Percentiles rank a stretch among this genome's conserved stretches.
Evolutionary conservation across 805 yeast genomes (phyloP).

Genomic region (Lipomyces yamanashiensis): DNA sequence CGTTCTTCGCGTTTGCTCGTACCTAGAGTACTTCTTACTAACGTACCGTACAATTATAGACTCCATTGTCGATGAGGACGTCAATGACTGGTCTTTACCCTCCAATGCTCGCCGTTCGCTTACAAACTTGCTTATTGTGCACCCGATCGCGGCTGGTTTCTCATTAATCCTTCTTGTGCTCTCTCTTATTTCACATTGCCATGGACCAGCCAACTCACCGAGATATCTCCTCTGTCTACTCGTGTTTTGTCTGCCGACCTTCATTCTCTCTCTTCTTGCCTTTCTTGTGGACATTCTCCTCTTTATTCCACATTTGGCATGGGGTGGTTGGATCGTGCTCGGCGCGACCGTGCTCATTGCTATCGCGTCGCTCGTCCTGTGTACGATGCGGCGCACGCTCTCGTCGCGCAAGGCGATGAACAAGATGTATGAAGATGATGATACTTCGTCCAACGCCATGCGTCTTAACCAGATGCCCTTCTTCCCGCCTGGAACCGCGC

Average conservation of each 20-base stretch:
- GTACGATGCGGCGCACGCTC: conserved; percentile 72
- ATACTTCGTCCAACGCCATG: conserved; percentile 16
- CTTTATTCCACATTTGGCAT: conserved; percentile 73
- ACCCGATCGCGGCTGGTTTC: conserved; percentile 65
- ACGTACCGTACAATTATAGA: neutral
- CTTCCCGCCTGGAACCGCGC: conserved; percentile 22
- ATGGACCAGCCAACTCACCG: conserved; percentile 47
- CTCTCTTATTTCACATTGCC: conserved; percentile 50
- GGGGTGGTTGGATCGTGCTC: conserved; percentile 85
- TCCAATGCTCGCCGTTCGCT: conserved; percentile 63
- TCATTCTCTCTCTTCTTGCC: conserved; percentile 69
- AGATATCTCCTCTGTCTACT: conserved; percentile 57
- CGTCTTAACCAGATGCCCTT: conserved; percentile 30
- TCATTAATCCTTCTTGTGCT: conserved; percentile 54
- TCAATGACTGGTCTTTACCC: conserved; percentile 56
- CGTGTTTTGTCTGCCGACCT: conserved; percentile 67
- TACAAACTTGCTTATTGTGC: conserved; percentile 66
- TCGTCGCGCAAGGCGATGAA: conserved; percentile 45
- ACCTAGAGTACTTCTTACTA: neutral
- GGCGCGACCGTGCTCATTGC: conserved; percentile 70
- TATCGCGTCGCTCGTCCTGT: conserved; percentile 64
- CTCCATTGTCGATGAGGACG: conserved; percentile 42
- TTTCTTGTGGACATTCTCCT: conserved; percentile 81
- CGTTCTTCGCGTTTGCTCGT: neutral
- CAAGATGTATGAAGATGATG: conserved; percentile 27